Base-by-base conservation (phyloP, 768 basidiomycete genomes). In the Brasilioporus rufonigricans region DNA sequence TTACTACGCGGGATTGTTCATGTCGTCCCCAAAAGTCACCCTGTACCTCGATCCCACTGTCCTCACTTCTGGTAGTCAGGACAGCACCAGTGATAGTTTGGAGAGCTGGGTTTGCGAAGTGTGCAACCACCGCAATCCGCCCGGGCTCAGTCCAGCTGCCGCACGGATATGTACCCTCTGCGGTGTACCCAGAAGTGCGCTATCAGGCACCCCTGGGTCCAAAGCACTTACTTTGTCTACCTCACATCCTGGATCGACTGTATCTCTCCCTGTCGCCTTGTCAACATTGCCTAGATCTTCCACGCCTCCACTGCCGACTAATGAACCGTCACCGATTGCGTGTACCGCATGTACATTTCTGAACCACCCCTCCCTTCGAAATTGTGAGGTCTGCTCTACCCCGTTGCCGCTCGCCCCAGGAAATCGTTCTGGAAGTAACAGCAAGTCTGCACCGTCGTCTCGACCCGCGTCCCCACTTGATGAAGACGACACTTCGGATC, bases 281-380 rank as follows among this genome's bases (percentile, higher is more conserved):
- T 56, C 65, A 53, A 67, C 59, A 7, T 55, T 51, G 29, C 43
- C 66, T 16, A 48, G 56, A 43, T 58, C 60, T 18, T 44, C 44
- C 14, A 66, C 66, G 6, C 67, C 67, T 23, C 47, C 61, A 55
- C 63, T 58, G 7, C 58, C 47, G 9, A 57, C 55, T 26, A 56
- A 55, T 67, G 59, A 53, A 36, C 23, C 24, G 18, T 70, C 71
- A 2, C 67, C 78, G 32, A 76, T 89, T 41, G 72, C 87, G 14
- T 99, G 96, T 69, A 80, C 86, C 2, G 85, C 85, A 1, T 99
- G 97, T 67, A 98, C 96, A 1, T 99, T 95, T 68, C 75, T 95
- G 13, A 99, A 99, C 71, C 86, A 90, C 56, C 83, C 84, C 0
- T 86, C 82, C 1, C 75, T 94, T 52, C 70, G 70, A 0, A 67